phyloP scores from a whole-genome alignment of 2,329 filamentous ascomycete genomes.

The Trichoderma simmonsii region DNA sequence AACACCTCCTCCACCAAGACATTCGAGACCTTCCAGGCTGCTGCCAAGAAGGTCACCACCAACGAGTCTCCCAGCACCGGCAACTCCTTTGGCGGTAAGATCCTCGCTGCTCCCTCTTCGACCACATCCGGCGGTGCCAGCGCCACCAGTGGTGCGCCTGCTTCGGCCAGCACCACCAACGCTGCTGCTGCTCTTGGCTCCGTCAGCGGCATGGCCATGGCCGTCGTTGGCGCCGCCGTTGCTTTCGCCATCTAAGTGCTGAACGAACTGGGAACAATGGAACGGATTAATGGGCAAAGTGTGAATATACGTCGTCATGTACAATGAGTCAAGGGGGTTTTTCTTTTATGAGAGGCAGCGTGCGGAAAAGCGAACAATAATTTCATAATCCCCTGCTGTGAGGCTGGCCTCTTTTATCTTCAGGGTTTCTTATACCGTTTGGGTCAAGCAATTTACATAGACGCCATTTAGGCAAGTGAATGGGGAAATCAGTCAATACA shows the following conservation, averaged over 20 bases:
- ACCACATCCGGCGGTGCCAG: background rate
- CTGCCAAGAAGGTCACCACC: background rate
- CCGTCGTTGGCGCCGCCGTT: constrained; percentile 13
- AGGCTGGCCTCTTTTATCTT: background rate
- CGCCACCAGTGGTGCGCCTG: background rate
- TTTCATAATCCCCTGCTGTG: background rate
- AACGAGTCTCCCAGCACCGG: constrained; percentile 9
- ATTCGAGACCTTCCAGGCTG: constrained; percentile 7
- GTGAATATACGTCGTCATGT: constrained; percentile 3
- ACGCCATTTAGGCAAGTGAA: background rate
- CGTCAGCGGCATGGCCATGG: constrained; percentile 6
- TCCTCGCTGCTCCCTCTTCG: background rate
- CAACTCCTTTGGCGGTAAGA: background rate
- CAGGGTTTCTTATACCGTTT: background rate
- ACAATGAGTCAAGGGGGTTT: background rate
- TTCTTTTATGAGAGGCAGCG: background rate
- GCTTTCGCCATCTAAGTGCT: constrained; percentile 11
- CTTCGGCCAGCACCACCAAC: background rate
- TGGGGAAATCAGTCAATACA: background rate
- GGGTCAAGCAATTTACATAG: constrained; percentile 7
- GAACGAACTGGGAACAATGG: background rate
- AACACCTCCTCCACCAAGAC: constrained; percentile 7
- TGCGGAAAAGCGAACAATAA: constrained; percentile 1
- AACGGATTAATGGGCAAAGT: background rate
- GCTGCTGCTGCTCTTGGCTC: background rate